Evolutionary conservation across 73 alveolate genomes (phyloP).

Genomic region (Paramecium tetraurelia): DNA sequence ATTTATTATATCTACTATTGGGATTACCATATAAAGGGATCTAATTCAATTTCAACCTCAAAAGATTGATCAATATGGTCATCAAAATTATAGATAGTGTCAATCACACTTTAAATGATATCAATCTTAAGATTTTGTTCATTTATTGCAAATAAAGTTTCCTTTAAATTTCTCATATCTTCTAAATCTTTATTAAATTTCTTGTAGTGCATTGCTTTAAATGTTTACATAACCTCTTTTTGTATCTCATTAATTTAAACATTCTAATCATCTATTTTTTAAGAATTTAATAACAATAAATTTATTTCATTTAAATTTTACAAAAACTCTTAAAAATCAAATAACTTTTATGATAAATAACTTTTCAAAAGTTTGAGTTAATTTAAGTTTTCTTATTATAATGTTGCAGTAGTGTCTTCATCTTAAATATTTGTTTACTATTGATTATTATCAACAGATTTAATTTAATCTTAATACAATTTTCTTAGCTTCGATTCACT

Average conservation of each 20-base stretch:
- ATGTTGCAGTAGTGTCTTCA: neutral
- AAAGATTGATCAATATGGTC: neutral
- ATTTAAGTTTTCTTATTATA: neutral
- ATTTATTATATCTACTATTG: neutral
- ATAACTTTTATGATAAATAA: neutral
- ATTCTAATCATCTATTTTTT: neutral
- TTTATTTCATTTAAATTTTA: neutral
- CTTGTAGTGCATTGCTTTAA: neutral
- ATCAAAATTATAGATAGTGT: neutral
- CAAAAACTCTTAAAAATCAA: neutral
- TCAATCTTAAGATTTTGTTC: neutral
- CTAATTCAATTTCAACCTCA: neutral
- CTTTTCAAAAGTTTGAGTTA: neutral
- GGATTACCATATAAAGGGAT: neutral
- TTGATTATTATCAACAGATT: neutral
- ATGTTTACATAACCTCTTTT: neutral
- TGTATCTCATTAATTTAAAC: neutral
- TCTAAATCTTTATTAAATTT: neutral
- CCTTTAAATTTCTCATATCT: neutral
- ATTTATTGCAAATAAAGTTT: neutral
- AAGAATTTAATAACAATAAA: neutral
- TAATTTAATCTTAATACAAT: neutral
- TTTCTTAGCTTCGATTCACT: neutral
- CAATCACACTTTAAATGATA: neutral
- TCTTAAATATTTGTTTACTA: neutral